Conservation (phyloP, 345 rosid genomes). For the rapeseed (Brassica napus) region DNA sequence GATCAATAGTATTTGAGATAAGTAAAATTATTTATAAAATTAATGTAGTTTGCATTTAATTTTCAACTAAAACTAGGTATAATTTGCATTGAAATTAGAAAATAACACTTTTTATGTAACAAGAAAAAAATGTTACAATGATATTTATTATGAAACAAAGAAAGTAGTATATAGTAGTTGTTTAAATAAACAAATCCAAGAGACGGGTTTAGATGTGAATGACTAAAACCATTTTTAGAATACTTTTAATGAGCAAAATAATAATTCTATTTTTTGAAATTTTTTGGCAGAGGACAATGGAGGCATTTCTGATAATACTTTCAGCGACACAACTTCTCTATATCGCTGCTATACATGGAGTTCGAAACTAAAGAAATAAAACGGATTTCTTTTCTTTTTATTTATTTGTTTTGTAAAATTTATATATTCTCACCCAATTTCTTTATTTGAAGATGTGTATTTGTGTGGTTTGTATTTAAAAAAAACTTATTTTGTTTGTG, state of each 20-base stretch:
- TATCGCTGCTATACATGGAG: conserved; percentile 70
- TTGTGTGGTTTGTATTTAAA: conserved; percentile 24
- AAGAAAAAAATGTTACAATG: too few species aligned
- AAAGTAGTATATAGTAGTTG: too few species aligned
- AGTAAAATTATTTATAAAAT: too few species aligned
- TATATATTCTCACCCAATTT: background rate
- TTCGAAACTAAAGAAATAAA: conserved; percentile 28
- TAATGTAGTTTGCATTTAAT: too few species aligned
- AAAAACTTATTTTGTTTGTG: background rate
- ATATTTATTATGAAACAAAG: too few species aligned
- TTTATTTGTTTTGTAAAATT: conserved; percentile 12
- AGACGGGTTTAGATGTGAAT: background rate
- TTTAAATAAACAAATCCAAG: too few species aligned
- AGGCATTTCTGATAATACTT: conserved; percentile 84
- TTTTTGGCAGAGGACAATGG: conserved; percentile 85
- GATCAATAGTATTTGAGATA: too few species aligned
- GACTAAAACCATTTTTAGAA: background rate
- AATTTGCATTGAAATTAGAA: too few species aligned
- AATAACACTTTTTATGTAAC: too few species aligned
- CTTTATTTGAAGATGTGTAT: conserved; percentile 10
- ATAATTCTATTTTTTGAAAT: background rate
- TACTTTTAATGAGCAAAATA: background rate
- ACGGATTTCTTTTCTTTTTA: background rate
- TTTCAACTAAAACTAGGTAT: too few species aligned
- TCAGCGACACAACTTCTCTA: conserved; percentile 79